Conservation (phyloP, 2,329 filamentous ascomycete species). For the Microsporum audouinii region DNA sequence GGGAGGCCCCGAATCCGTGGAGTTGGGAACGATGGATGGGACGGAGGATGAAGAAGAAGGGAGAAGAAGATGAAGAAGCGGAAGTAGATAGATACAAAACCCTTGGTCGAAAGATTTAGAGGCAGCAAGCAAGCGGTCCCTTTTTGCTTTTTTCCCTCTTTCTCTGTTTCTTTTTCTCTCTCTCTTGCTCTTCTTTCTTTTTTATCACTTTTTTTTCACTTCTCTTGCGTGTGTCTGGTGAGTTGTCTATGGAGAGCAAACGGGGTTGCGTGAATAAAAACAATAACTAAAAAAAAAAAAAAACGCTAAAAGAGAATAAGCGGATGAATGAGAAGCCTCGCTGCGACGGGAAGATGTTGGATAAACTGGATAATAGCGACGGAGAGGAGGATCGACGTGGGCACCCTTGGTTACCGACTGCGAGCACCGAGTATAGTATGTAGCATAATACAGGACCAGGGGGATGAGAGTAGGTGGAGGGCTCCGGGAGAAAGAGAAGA, state of each 20-base stretch:
- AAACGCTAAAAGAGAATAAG: too few relatives aligned
- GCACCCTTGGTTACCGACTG: neutral
- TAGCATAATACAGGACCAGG: neutral
- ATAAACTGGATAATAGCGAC: neutral
- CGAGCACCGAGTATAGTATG: neutral
- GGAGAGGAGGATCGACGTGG: neutral
- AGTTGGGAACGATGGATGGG: conserved; percentile 7
- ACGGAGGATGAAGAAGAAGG: neutral
- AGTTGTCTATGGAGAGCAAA: conserved; percentile 2
- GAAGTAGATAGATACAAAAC: too few relatives aligned
- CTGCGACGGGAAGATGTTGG: neutral
- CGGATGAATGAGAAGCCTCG: neutral
- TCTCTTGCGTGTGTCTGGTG: neutral
- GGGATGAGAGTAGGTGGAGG: neutral
- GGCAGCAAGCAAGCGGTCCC: too few relatives aligned
- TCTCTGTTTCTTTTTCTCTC: neutral
- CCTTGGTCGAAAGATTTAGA: too few relatives aligned
- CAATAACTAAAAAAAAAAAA: too few relatives aligned
- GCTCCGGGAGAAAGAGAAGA: neutral
- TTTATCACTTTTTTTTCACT: neutral
- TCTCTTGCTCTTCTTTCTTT: neutral
- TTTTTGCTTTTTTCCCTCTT: neutral
- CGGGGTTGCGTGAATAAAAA: neutral
- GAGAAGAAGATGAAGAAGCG: neutral
- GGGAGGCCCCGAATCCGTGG: conserved; percentile 14